Conservation (phyloP, 2,329 filamentous ascomycete species). For the Ambrosiella beaveri region DNA sequence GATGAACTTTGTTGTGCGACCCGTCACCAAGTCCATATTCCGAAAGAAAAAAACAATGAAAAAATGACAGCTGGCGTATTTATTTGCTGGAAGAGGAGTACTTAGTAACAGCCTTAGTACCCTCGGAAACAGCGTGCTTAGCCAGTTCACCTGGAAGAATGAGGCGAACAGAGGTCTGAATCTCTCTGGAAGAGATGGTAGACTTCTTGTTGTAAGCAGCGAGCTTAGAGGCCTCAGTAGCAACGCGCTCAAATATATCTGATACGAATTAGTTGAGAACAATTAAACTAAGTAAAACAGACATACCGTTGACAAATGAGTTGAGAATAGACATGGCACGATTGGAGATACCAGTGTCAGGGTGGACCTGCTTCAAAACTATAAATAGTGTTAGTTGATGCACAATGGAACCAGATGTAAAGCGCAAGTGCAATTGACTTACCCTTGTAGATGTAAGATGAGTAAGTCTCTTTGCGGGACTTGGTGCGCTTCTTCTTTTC, state of each 20-base stretch:
- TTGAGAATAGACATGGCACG: constrained; percentile 99
- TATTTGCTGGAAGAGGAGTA: constrained; percentile 99
- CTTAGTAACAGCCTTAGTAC: constrained; percentile 99
- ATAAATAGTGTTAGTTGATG: constrained; percentile 13
- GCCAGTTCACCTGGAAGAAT: constrained; percentile 97
- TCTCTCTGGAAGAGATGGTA: constrained; percentile 97
- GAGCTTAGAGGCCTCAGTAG: constrained; percentile 96
- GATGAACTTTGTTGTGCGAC: constrained; percentile 24
- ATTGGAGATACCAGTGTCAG: constrained; percentile 99
- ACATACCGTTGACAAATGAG: constrained; percentile 95
- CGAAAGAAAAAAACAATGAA: constrained; percentile 40
- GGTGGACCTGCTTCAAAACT: constrained; percentile 99
- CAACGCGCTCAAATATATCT: constrained; percentile 99
- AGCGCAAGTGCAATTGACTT: constrained; percentile 16
- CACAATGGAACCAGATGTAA: constrained; percentile 8
- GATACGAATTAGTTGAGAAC: constrained; percentile 14
- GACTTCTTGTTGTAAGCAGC: constrained; percentile 99
- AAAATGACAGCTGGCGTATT: constrained; percentile 31
- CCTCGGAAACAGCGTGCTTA: constrained; percentile 98
- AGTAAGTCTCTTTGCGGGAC: constrained; percentile 99
- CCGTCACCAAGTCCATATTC: constrained; percentile 35
- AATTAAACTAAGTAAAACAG: background rate
- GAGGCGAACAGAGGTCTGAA: constrained; percentile 92
- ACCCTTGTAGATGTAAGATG: constrained; percentile 99
- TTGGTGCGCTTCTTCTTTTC: constrained; percentile 99